These are phyloP conservation scores for Rhizopus arrhizus DNA, from an alignment of 371 early-diverging fungal genomes.

Conservation along the genomic window DNA sequence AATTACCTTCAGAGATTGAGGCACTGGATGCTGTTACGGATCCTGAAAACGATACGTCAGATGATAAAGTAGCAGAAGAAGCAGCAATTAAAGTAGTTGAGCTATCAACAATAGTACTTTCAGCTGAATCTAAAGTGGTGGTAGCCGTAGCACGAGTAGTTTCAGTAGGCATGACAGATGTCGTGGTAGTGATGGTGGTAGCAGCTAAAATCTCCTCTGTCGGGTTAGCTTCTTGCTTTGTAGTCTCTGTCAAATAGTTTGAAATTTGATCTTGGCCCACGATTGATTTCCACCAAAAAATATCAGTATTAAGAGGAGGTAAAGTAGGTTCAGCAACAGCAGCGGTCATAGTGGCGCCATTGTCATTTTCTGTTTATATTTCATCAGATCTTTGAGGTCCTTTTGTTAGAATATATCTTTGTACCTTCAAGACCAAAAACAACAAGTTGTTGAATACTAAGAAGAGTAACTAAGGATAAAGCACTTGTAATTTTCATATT, in stretches of 20 bases:
- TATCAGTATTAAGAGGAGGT: slow-evolving; percentile 23
- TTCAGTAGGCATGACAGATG: not conserved
- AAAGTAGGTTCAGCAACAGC: slow-evolving; percentile 7
- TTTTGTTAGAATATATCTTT: not conserved
- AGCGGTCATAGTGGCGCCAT: not conserved
- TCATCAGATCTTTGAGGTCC: not conserved
- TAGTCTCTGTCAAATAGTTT: slow-evolving; percentile 20
- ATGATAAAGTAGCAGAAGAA: not conserved
- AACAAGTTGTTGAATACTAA: slow-evolving; percentile 15
- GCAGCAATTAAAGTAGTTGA: slow-evolving; percentile 1
- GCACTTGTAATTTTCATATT: slow-evolving; percentile 21
- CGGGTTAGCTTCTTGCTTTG: not conserved
- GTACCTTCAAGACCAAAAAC: slow-evolving; percentile 20
- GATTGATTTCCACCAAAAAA: slow-evolving; percentile 32
- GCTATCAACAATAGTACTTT: not conserved
- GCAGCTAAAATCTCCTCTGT: not conserved
- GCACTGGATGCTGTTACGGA: not conserved
- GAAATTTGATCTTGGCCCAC: slow-evolving; percentile 19
- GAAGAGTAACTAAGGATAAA: slow-evolving; percentile 14
- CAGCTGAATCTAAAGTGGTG: slow-evolving; percentile 7
- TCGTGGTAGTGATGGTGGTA: slow-evolving; percentile 3
- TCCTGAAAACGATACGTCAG: not conserved
- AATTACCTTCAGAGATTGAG: slow-evolving; percentile 3
- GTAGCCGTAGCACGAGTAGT: slow-evolving; percentile 2
- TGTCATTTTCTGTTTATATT: not conserved